A percentile compares a stretch with the other conserved stretches of the same genome.
These are phyloP conservation scores for Trichoderma pleuroti DNA, from an alignment of 2,329 filamentous ascomycete genomes.

Conservation along the genomic window DNA sequence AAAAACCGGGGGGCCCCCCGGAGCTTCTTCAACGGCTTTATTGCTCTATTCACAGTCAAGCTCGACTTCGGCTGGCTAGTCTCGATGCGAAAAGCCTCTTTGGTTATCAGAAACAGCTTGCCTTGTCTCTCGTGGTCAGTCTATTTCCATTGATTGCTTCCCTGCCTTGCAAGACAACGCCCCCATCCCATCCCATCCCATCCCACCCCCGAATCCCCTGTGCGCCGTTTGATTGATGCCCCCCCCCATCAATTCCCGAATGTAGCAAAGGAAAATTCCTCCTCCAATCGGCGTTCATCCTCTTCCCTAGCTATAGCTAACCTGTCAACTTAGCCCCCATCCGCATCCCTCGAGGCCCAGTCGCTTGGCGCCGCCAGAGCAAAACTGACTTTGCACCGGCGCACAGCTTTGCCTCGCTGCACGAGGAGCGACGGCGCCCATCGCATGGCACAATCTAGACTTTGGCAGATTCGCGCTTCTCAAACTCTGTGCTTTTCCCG, in stretches of 20 bases:
- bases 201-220: not conserved
- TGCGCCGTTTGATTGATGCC: not conserved
- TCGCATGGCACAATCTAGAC: not conserved
- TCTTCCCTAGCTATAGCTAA: not conserved
- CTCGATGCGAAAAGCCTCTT: not conserved
- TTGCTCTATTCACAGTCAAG: not conserved
- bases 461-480: not conserved
- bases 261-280: not conserved
- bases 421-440: not conserved
- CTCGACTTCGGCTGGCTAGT: not conserved
- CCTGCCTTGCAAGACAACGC: no score
- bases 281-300: not conserved
- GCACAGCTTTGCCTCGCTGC: not conserved
- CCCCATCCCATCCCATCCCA: no score
- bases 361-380: not conserved
- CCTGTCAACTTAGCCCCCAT: conserved; percentile 2
- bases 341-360: not conserved
- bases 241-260: not conserved
- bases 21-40: not conserved
- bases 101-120: not conserved
- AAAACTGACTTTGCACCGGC: conserved; percentile 8
- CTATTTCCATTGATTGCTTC: no score
- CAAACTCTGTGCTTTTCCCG: not conserved
- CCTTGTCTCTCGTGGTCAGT: not conserved
- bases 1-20: not conserved